phyloP scores from a whole-genome alignment of 352 stramenopile genomes.

The Phytophthora macrochlamydospora region DNA sequence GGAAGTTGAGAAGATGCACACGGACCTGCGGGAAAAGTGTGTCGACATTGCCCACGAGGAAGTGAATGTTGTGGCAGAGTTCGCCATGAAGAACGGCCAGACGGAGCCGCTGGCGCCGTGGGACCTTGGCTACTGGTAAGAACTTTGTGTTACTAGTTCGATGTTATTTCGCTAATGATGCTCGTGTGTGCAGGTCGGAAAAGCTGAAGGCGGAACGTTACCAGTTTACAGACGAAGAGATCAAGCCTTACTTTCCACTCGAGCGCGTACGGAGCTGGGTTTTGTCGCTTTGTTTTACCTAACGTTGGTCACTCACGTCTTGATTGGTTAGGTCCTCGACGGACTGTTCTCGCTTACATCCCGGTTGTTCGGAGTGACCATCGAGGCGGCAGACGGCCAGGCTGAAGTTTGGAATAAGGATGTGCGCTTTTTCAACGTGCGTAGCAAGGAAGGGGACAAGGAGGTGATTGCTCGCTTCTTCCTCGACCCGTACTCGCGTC shows the following conservation, averaged over 20 bases:
- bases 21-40: conserved; percentile 94
- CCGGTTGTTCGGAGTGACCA: conserved; percentile 94
- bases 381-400: conserved; percentile 81
- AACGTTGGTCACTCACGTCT: conserved; percentile 2
- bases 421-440: conserved; percentile 96
- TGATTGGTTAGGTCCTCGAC: conserved; percentile 67
- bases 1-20: conserved; percentile 92
- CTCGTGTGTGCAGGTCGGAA: conserved; percentile 69
- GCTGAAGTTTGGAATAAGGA: conserved; percentile 94
- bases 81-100: conserved; percentile 85
- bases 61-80: conserved; percentile 89
- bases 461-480: conserved; percentile 96
- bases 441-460: conserved; percentile 61
- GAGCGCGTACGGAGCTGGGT: conserved; percentile 66
- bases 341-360: conserved; percentile 96
- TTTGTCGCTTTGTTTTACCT: not conserved
- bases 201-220: conserved; percentile 96
- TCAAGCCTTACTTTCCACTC: conserved; percentile 97
- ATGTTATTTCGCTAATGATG: not conserved
- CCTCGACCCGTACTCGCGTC: conserved; percentile 97
- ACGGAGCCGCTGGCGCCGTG: conserved; percentile 86
- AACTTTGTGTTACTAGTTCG: too few relatives aligned
- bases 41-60: conserved; percentile 91
- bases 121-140: conserved; percentile 94
- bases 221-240: conserved; percentile 96